Evolutionary conservation across 257 asterid species (phyloP).

Genomic region (Eustoma russellianum): DNA sequence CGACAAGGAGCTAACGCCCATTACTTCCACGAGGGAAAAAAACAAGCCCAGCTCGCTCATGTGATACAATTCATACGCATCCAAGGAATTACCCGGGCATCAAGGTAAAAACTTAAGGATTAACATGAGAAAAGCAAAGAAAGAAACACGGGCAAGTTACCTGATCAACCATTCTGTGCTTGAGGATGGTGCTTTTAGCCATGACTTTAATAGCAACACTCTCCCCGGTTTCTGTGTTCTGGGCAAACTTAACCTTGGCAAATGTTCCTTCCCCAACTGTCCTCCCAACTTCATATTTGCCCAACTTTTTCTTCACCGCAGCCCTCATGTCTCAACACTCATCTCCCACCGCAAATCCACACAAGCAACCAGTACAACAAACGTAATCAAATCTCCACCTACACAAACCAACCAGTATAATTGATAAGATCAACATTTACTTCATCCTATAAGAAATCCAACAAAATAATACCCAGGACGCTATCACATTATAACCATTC

Average conservation of each 20-base stretch:
- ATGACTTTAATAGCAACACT: conserved; percentile 76
- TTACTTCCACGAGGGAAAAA: too few species aligned
- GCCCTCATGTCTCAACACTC: conserved; percentile 36
- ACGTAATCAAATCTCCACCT: neutral
- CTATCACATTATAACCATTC: too few species aligned
- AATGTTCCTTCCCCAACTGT: conserved; percentile 89
- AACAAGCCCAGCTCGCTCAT: too few species aligned
- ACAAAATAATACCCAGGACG: too few species aligned
- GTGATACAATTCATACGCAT: too few species aligned
- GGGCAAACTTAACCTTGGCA: conserved; percentile 92
- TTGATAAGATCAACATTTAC: neutral
- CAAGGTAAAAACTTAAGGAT: neutral
- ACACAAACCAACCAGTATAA: neutral
- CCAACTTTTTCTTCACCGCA: conserved; percentile 56
- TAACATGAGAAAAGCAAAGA: neutral
- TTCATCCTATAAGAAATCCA: neutral
- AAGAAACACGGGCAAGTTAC: conserved; percentile 16
- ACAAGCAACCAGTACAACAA: neutral
- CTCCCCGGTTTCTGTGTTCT: conserved; percentile 57
- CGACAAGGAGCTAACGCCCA: too few species aligned
- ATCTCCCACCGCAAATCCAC: conserved; percentile 17
- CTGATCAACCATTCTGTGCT: conserved; percentile 91
- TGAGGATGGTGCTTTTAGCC: conserved; percentile 84
- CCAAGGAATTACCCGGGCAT: neutral
- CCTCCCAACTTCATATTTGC: conserved; percentile 83